These are phyloP conservation scores for Lasiosphaeriaceae sp. DNA, from an alignment of 495 filamentous ascomycete species.

Conservation along the genomic window DNA sequence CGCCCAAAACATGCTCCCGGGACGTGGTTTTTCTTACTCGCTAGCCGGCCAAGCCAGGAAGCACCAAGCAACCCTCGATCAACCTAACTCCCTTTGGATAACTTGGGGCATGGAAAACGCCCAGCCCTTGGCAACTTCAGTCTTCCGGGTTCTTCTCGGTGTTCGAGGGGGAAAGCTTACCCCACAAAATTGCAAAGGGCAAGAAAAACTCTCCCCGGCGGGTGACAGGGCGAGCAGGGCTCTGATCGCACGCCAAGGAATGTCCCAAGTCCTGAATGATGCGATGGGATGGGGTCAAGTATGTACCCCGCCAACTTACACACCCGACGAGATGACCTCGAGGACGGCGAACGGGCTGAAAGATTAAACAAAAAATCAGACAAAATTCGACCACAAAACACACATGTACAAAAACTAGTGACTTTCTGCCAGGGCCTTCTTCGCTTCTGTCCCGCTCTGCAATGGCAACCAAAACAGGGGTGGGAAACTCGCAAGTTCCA, in stretches of 20 bases:
- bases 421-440: neutral
- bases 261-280: neutral
- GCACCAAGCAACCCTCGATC: neutral
- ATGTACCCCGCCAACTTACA: neutral
- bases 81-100: neutral
- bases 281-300: too few relatives aligned
- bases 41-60: neutral
- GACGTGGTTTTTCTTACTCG: neutral
- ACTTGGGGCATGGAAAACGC: conserved; percentile 19
- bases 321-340: too few relatives aligned
- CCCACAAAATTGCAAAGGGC: conserved; percentile 15
- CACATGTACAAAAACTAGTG: too few relatives aligned
- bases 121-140: conserved; percentile 30
- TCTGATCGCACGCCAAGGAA: neutral
- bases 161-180: conserved; percentile 5
- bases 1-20: neutral
- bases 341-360: too few relatives aligned
- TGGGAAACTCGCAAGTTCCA: neutral
- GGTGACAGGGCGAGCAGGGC: conserved; percentile 4
- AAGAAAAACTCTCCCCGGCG: conserved; percentile 17
- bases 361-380: too few relatives aligned
- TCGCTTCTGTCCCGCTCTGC: neutral
- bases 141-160: conserved; percentile 16
- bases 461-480: conserved; percentile 10
- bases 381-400: too few relatives aligned